These are phyloP conservation scores for Diplodia seriata DNA, from an alignment of 2,329 filamentous ascomycete species.

Conservation along the genomic window DNA sequence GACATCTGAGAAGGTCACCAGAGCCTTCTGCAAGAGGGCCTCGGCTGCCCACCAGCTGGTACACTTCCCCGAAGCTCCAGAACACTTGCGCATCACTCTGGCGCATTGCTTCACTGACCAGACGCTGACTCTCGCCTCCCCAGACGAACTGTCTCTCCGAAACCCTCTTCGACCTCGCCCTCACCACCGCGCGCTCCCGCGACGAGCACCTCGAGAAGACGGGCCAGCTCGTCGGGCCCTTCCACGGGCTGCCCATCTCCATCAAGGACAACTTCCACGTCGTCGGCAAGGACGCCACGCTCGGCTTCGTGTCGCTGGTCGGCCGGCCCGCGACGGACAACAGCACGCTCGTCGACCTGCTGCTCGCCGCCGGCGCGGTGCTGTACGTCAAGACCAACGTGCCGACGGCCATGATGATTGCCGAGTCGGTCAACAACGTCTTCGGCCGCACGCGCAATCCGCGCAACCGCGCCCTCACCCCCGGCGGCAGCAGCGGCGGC, in stretches of 20 bases:
- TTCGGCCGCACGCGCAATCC: conserved; percentile 70
- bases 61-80: background rate
- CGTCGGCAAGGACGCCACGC: conserved; percentile 64
- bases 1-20: conserved; percentile 60
- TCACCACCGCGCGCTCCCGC: conserved; percentile 59
- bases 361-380: conserved; percentile 67
- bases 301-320: conserved; percentile 69
- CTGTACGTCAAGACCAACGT: conserved; percentile 76
- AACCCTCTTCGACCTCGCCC: conserved; percentile 61
- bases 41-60: conserved; percentile 63
- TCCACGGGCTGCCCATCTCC: conserved; percentile 71
- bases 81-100: background rate
- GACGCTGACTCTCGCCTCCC: background rate
- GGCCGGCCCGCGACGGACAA: conserved; percentile 64
- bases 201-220: conserved; percentile 59
- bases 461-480: conserved; percentile 63
- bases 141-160: conserved; percentile 68
- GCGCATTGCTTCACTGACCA: background rate
- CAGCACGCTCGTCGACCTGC: conserved; percentile 63
- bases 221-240: conserved; percentile 62
- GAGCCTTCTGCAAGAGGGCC: conserved; percentile 62
- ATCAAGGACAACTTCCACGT: conserved; percentile 77
- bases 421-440: conserved; percentile 70
- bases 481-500: conserved; percentile 71
- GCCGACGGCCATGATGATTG: conserved; percentile 73